phyloP scores from a whole-genome alignment of 2,329 filamentous ascomycete species.

The Microsporum canis region DNA sequence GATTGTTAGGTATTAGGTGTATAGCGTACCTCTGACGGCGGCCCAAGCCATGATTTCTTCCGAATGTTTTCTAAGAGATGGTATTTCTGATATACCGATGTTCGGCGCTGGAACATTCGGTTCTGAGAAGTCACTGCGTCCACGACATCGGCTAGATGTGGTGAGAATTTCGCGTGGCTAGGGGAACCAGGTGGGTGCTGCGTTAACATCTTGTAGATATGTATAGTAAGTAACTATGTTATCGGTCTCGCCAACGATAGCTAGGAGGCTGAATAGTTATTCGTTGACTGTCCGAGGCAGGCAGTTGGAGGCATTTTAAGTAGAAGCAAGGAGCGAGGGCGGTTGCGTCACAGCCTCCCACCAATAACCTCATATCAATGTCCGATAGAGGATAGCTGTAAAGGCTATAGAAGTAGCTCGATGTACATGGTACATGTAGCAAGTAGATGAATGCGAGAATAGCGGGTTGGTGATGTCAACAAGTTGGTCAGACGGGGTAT shows the following conservation, averaged over 20 bases:
- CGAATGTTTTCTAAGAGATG: slow-evolving; percentile 23
- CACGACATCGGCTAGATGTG: not conserved
- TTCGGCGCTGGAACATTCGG: slow-evolving; percentile 20
- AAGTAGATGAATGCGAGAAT: not conserved
- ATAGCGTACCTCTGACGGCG: slow-evolving; percentile 28
- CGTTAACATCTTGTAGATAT: not conserved
- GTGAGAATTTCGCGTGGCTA: not conserved
- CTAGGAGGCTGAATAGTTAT: not conserved
- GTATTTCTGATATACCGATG: slow-evolving; percentile 26
- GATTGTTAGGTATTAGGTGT: not conserved
- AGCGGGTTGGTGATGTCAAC: no score
- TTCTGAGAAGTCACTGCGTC: slow-evolving; percentile 4
- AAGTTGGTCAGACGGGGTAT: not conserved
- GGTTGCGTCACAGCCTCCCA: not conserved
- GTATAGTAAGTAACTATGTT: no score
- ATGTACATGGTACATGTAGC: not conserved
- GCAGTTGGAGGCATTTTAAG: not conserved
- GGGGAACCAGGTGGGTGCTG: not conserved
- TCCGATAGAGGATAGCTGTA: not conserved
- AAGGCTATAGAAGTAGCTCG: not conserved
- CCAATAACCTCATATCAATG: not conserved
- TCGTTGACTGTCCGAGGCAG: no score
- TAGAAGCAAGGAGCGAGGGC: not conserved
- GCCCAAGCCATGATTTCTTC: slow-evolving; percentile 27
- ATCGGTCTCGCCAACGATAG: not conserved